Base-by-base conservation (phyloP, 495 filamentous ascomycete genomes). In the Tricharina praecox region DNA sequence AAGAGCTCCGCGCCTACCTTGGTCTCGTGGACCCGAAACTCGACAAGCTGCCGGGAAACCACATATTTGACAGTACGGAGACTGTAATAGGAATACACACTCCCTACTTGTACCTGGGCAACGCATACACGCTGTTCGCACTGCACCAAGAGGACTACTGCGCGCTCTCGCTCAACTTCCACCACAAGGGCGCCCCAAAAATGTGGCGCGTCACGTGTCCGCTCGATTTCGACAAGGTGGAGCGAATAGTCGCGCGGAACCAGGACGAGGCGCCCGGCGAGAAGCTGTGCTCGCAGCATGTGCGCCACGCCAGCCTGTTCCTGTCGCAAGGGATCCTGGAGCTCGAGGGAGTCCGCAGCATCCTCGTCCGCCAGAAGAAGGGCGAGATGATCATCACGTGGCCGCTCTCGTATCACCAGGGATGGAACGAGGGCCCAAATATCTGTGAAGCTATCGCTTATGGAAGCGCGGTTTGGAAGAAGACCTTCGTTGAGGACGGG, bases 131-230 rank as follows among this genome's bases (percentile, higher is more conserved):
- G 9, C 25, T 56, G 19, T 61, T 61, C 23, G 58, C 57, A 25
- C 47, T 61, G 10, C 58, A 61, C 11, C 46, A 54, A 30, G 58
- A 61, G 35, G 58, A 61, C 37, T 61, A 61, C 19, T 53, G 53
- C 20, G 58, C 58, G 10, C 52, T 60, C 18, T 51, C 46, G n/a
- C 43, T 61, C 26, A 61, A 61, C 24, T 61, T 53, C 21, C 58
- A 60, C 23, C 58, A 61, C 21, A 43, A 45, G 9, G 58, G 58
- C 20, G 53, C 58, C 4, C 53, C 54, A 15, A 61, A 61, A 34
- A 46, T 49, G 1, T 61, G 58, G 58, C 49, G 59, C 11, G 53
- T 61, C 23, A 49, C 50, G 23, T 53, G 44, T n/a, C 58, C 58
- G 9, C 39, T 47, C 4, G 46, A 45, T 43, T 61, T 55, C 21